Conservation (phyloP, 768 basidiomycete species). For the Podaxis sp. region DNA sequence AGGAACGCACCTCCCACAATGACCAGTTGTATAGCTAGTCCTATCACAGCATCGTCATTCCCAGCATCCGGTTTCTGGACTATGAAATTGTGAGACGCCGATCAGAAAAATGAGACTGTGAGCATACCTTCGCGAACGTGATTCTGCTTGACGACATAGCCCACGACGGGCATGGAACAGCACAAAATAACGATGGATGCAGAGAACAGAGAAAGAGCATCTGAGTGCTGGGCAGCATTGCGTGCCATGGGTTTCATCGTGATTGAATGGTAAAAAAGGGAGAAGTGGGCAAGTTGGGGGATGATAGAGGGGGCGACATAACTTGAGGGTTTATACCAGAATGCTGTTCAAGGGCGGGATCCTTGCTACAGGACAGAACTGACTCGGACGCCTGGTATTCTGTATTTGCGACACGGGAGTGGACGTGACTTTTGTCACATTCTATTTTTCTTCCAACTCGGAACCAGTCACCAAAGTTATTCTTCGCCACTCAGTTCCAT, state of each 20-base stretch:
- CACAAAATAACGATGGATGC: neutral
- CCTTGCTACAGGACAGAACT: too few species aligned
- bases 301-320: too few species aligned
- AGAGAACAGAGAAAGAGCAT: neutral
- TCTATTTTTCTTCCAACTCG: too few species aligned
- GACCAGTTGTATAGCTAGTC: neutral
- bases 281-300: neutral
- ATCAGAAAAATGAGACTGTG: neutral
- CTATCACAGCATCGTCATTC: neutral
- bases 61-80: neutral
- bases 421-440: too few species aligned
- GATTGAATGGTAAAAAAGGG: neutral
- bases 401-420: too few species aligned
- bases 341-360: too few species aligned
- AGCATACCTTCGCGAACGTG: neutral
- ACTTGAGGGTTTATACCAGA: too few species aligned
- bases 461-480: too few species aligned
- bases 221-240: neutral
- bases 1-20: neutral
- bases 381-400: too few species aligned
- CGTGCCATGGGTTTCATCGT: neutral
- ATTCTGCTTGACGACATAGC: neutral
- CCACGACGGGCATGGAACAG: neutral
- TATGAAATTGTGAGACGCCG: neutral
- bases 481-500: too few species aligned